Conservation (phyloP, 352 stramenopile species). For the Phytophthora kernoviae region DNA sequence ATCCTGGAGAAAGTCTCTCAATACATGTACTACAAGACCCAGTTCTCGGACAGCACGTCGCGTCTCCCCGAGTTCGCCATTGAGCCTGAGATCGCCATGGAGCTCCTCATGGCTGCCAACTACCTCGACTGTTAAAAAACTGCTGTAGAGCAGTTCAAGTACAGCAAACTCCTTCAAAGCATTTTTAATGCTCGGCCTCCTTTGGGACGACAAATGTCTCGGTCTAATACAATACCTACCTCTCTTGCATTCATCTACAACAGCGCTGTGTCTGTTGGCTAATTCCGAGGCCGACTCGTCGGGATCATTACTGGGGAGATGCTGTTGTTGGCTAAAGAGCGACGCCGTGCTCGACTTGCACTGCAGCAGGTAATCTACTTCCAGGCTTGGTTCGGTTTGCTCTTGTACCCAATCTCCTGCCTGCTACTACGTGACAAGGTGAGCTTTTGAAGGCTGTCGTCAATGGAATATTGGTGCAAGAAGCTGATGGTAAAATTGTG, state of each 20-base stretch:
- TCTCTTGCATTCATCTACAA: constrained; percentile 11
- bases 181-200: too few relatives aligned
- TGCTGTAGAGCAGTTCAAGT: not conserved
- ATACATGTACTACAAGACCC: constrained; percentile 99
- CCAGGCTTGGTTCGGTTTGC: constrained; percentile 53
- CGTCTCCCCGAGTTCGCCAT: constrained; percentile 98
- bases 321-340: constrained; percentile 36
- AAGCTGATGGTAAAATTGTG: constrained; percentile 6
- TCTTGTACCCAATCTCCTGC: constrained; percentile 68
- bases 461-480: too few relatives aligned
- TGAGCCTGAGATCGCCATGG: constrained; percentile 97
- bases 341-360: constrained; percentile 44
- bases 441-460: not conserved
- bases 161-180: too few relatives aligned
- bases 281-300: constrained; percentile 18
- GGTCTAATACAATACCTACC: constrained; percentile 31
- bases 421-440: constrained; percentile 73
- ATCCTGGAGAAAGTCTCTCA: constrained; percentile 98
- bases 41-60: constrained; percentile 94
- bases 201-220: not conserved
- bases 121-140: constrained; percentile 93
- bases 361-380: constrained; percentile 69
- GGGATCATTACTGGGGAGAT: constrained; percentile 11
- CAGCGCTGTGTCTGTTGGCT: not conserved
- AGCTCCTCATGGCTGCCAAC: constrained; percentile 97